Evolutionary conservation across 2,329 filamentous ascomycete species (phyloP), one percentile per base, ranked within the genome.

Genomic region (Whalleya microplaca): DNA sequence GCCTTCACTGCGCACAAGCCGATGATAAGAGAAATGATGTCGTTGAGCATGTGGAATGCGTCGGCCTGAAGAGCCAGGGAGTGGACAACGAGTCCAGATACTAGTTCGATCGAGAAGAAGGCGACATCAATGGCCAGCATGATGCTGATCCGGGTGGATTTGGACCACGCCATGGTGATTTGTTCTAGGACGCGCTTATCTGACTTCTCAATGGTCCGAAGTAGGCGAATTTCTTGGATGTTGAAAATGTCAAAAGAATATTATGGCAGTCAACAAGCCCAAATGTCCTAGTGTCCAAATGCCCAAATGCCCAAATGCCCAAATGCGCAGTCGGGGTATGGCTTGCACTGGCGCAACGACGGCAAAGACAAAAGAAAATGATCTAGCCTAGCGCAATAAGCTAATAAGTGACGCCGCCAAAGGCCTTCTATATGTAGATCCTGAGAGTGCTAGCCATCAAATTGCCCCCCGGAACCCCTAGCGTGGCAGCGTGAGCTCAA

Each of bases 1-100:
- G 96, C 90, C 61, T 89, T 91, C 52, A 99, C 95, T 51, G 95
- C 95, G 94, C 95, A 99, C 41, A 98, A 76, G 63, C 95, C 95
- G 60, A 99, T 94, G 54, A 88, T 84, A 14, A 99, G 80, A 1
- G 95, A 98, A 59, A 99, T 88, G 66, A 99, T 95, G 84, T 99
- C 95, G 79, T 99, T 99, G 59, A 99, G 82, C 95, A 99, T 99
- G 77, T 99, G 95, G 75, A 99, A 99, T 58, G 95, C 92, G 78
- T 99, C 95, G 51, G 95, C 95, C 71, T 96, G 92, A 56, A 99
- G 84, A 40, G 95, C 95, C 66, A 99, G 84, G 18, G 95, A 98
- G 71, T 93, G 89, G 58, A 96, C 92, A 62, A 88, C 79, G 79
- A 96, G 91, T 59, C 95, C 94, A 59, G 89, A 86, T 55, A 89